phyloP scores from a whole-genome alignment of 257 asterid species.

The Solanum raphanifolium region DNA sequence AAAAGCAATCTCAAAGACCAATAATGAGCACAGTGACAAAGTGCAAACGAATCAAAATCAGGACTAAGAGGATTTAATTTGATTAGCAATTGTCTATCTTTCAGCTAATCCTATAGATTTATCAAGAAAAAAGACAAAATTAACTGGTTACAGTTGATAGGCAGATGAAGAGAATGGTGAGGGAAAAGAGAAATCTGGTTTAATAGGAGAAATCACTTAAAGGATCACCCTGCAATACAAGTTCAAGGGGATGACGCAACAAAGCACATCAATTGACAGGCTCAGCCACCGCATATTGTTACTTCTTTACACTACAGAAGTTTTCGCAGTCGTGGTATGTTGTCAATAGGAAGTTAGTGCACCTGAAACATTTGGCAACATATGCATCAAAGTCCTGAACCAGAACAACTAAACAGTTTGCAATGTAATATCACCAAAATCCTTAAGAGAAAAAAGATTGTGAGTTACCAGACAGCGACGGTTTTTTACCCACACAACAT shows the following conservation, averaged over 20 bases:
- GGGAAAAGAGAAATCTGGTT: neutral
- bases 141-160: slow-evolving; percentile 53
- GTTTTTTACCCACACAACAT: neutral
- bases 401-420: neutral
- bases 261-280: slow-evolving; percentile 46
- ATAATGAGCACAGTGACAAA: neutral
- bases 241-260: slow-evolving; percentile 50
- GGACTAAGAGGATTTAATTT: neutral
- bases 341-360: neutral
- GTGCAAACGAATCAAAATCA: neutral
- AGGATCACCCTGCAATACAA: slow-evolving; percentile 75
- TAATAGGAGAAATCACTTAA: slow-evolving; percentile 21
- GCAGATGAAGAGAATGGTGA: neutral
- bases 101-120: slow-evolving; percentile 37
- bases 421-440: neutral
- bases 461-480: neutral
- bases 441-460: neutral
- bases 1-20: neutral
- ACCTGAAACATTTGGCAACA: neutral
- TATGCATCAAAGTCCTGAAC: neutral
- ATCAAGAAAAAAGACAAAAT: slow-evolving; percentile 31
- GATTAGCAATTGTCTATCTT: neutral
- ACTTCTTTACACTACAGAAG: neutral
- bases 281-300: slow-evolving; percentile 54
- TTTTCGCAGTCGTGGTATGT: neutral